These are phyloP conservation scores for Phycomyces nitens DNA, from an alignment of 192 early-diverging fungal species.

Conservation along the genomic window DNA sequence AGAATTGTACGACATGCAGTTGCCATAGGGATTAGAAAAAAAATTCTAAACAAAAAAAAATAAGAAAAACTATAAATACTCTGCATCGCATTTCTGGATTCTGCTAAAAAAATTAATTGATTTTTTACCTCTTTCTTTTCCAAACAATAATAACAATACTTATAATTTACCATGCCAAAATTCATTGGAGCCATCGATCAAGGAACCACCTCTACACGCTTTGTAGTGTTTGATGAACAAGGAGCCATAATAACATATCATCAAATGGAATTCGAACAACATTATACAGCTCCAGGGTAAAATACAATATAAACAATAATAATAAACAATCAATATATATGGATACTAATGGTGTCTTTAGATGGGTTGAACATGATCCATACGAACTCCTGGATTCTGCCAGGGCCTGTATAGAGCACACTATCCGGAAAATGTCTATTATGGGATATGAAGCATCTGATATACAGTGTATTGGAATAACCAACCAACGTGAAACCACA, in stretches of 20 bases:
- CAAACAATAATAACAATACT: background rate
- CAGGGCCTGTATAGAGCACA: slow-evolving; percentile 62
- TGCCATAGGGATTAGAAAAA: too few relatives aligned
- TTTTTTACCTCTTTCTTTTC: background rate
- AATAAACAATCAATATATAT: background rate
- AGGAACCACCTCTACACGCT: slow-evolving; percentile 89
- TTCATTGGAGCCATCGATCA: slow-evolving; percentile 90
- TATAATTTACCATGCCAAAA: slow-evolving; percentile 28
- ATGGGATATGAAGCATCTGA: slow-evolving; percentile 53
- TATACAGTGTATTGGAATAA: slow-evolving; percentile 79
- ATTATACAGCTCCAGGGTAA: slow-evolving; percentile 74
- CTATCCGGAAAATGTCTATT: slow-evolving; percentile 58
- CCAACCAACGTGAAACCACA: slow-evolving; percentile 93
- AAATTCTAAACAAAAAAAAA: background rate
- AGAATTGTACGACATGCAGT: too few relatives aligned
- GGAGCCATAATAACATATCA: slow-evolving; percentile 70
- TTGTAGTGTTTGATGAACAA: slow-evolving; percentile 83
- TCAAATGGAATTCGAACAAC: slow-evolving; percentile 82
- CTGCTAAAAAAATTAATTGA: background rate
- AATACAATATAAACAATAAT: background rate
- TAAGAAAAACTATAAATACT: slow-evolving; percentile 4
- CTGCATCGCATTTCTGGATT: background rate
- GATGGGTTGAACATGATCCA: slow-evolving; percentile 91
- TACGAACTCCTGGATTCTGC: slow-evolving; percentile 68
- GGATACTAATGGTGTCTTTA: slow-evolving; percentile 8